Evolutionary conservation across 2,329 filamentous ascomycete species (phyloP), one percentile per base, ranked within the genome.

Genomic region (Sordariomycetes sp.): DNA sequence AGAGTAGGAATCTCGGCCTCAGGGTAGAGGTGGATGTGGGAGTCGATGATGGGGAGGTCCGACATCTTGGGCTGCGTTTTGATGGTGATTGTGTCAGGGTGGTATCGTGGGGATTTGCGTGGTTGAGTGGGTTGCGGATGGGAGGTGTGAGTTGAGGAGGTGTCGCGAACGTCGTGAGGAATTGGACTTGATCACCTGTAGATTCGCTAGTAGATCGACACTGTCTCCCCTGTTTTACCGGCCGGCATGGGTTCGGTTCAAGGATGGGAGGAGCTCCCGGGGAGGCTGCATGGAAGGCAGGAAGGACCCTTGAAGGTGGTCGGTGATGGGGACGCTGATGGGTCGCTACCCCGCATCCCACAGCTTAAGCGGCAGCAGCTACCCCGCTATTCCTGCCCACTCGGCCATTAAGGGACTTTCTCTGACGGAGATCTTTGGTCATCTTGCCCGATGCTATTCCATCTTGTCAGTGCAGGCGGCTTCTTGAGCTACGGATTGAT

Each of bases 21-120:
- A 52, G 89, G 87, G 75, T 84, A 96, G 65, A 96, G 83, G 73
- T 96, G 91, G 71, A 96, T 86, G 75, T 96, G 92, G 45, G 89
- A 86, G 75, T 96, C 91, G 70, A 96, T 82, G 66, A 95, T 85
- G 64, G 77, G 81, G 68, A 78, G 72, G 64, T 74, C 66, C 58
- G 72, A 64, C 69, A 71, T 71, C 2, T 52, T 56, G 45, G 22
- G 20, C 20, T n/a, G 22, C 12, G 15, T 45, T 50, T 22, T 20
- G 20, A 36, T 42, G 10, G n/a, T 22, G 2, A 8, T 28, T 5
- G 53, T 20, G 20, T 32, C 25, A 36, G 36, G 1, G 15, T 48
- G 45, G 5, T n/a, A 13, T 50, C n/a, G n/a, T 50, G 8, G 45
- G 10, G 24, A 15, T 45, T 7, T 17, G 15, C 39, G 39, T 45